Conservation (phyloP, 2,329 filamentous ascomycete species). For the Coniochaeta hoffmannii region DNA sequence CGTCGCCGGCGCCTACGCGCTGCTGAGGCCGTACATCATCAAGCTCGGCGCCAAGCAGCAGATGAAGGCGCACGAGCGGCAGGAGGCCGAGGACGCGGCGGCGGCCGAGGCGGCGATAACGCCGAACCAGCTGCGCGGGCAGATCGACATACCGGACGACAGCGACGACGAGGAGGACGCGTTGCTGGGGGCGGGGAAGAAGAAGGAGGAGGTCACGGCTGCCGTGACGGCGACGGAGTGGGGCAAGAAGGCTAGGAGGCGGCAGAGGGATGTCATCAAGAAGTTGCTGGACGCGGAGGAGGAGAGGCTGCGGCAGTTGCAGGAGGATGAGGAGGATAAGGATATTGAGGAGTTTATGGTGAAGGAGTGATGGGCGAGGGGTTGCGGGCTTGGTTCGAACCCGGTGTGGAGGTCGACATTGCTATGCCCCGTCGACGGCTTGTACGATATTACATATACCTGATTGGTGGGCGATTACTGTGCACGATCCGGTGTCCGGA, state of each 20-base stretch:
- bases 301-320: constrained; percentile 43
- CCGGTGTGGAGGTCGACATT: background rate
- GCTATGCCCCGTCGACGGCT: no score
- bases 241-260: constrained; percentile 63
- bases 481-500: no score
- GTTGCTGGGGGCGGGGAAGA: constrained; percentile 16
- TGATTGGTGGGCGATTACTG: no score
- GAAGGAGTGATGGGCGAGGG: background rate
- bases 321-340: constrained; percentile 62
- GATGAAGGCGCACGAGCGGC: constrained; percentile 53
- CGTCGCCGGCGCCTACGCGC: constrained; percentile 64
- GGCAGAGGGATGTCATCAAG: constrained; percentile 61
- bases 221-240: constrained; percentile 47
- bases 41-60: constrained; percentile 57
- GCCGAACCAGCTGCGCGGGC: constrained; percentile 56
- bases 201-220: constrained; percentile 35
- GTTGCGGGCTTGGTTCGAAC: background rate
- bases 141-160: constrained; percentile 44
- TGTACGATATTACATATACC: no score
- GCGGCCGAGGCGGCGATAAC: constrained; percentile 40
- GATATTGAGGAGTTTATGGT: constrained; percentile 67
- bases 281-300: constrained; percentile 58
- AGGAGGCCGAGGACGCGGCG: constrained; percentile 38
- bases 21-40: constrained; percentile 68
- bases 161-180: constrained; percentile 40